Conservation (phyloP, 768 basidiomycete genomes). For the Tricholoma furcatifolium region DNA sequence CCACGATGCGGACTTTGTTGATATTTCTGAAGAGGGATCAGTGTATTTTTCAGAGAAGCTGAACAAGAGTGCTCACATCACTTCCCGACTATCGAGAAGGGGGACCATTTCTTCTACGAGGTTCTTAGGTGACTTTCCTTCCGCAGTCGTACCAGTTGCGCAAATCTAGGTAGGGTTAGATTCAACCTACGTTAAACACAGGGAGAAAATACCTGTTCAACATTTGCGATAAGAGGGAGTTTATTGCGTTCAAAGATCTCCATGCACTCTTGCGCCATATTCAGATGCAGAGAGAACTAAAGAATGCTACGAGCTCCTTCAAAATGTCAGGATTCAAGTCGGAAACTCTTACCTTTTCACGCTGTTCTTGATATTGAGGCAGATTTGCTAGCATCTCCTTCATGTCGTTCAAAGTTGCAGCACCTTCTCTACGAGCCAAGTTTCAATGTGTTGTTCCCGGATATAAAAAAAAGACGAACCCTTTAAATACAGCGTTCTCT, state of each 20-base stretch:
- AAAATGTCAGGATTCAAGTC: neutral
- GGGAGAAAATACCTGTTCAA: conserved; percentile 71
- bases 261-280: conserved; percentile 99
- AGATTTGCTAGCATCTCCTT: conserved; percentile 97
- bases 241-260: conserved; percentile 86
- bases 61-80: conserved; percentile 54
- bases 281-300: conserved; percentile 94
- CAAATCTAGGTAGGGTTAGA: conserved; percentile 60
- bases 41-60: neutral
- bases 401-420: conserved; percentile 93
- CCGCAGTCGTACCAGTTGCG: conserved; percentile 86
- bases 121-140: conserved; percentile 92
- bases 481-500: conserved; percentile 93
- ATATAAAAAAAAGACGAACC: conserved; percentile 44
- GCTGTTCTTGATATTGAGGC: conserved; percentile 92
- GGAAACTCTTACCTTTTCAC: conserved; percentile 71
- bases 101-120: conserved; percentile 99
- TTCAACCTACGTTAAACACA: conserved; percentile 16
- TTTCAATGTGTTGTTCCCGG: conserved; percentile 4
- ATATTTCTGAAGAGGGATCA: conserved; percentile 51
- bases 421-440: conserved; percentile 55
- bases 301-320: neutral
- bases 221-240: conserved; percentile 75
- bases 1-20: conserved; percentile 96
- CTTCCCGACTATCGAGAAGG: conserved; percentile 80